Percentiles rank a stretch among this genome's conserved stretches.
Evolutionary conservation across 495 filamentous ascomycete genomes (phyloP).

Genomic region (Podospora pseudocomata): DNA sequence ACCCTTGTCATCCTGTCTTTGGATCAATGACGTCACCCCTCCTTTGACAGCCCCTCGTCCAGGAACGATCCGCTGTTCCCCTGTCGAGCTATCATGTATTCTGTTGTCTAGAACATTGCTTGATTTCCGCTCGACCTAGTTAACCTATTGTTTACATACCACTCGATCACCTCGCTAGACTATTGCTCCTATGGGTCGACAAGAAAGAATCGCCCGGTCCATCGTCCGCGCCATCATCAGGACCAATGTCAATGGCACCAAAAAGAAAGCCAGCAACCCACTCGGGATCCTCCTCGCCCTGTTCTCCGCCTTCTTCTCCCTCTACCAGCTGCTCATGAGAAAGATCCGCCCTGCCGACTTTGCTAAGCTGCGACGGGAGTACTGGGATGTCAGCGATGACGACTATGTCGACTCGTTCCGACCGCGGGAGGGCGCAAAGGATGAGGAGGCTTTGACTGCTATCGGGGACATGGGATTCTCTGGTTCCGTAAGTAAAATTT

Average conservation of each 20-base stretch:
- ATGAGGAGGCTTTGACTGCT: slow-evolving; percentile 26
- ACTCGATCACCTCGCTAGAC: background rate
- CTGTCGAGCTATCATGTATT: background rate
- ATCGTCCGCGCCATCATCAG: slow-evolving; percentile 38
- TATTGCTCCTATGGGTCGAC: slow-evolving; percentile 24
- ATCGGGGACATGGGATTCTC: slow-evolving; percentile 39
- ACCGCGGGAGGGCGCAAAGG: slow-evolving; percentile 12
- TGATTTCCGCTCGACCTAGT: background rate
- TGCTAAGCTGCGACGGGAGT: slow-evolving; percentile 27
- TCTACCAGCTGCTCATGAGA: slow-evolving; percentile 37
- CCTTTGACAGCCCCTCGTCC: background rate
- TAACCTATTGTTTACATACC: background rate
- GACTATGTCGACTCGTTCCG: slow-evolving; percentile 29
- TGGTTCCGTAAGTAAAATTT: slow-evolving; percentile 25
- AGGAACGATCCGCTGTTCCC: background rate
- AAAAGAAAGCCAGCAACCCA: slow-evolving; percentile 13
- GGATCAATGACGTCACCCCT: background rate
- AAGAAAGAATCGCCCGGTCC: slow-evolving; percentile 30
- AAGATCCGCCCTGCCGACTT: slow-evolving; percentile 41
- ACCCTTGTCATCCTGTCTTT: background rate
- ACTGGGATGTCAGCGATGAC: slow-evolving; percentile 31
- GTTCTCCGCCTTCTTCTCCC: slow-evolving; percentile 35
- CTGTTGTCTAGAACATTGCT: background rate
- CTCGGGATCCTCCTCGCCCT: slow-evolving; percentile 28
- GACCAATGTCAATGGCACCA: slow-evolving; percentile 19